Evolutionary conservation across 1,284 basidiomycete species (phyloP).

Genomic region (Ustilago lituana): DNA sequence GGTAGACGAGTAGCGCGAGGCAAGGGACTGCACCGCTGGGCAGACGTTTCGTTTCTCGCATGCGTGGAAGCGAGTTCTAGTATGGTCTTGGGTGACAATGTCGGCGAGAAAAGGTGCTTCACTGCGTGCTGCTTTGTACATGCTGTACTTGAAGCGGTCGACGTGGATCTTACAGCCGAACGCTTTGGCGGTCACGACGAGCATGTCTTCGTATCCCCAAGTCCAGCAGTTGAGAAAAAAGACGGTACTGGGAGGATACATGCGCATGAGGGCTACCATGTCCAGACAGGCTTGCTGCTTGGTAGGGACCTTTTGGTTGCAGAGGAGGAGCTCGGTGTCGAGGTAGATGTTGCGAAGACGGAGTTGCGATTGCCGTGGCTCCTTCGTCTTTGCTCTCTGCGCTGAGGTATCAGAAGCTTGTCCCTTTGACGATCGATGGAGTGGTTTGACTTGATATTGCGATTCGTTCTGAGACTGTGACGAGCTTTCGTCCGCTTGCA

Average conservation of each 20-base stretch:
- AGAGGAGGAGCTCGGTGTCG: conserved; percentile 76
- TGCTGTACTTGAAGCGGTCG: conserved; percentile 82
- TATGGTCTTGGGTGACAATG: conserved; percentile 75
- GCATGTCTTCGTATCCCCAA: conserved; percentile 73
- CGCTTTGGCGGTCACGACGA: conserved; percentile 42
- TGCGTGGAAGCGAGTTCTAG: conserved; percentile 82
- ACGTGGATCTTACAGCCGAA: conserved; percentile 77
- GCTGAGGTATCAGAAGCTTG: background rate
- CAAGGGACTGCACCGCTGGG: conserved; percentile 15
- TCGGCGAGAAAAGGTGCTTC: conserved; percentile 74
- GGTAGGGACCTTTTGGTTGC: conserved; percentile 24
- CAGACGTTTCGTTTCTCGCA: conserved; percentile 86
- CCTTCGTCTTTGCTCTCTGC: background rate
- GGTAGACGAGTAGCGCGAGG: conserved; percentile 20
- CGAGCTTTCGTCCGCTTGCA: background rate
- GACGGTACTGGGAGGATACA: conserved; percentile 72
- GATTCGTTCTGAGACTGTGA: conserved; percentile 18
- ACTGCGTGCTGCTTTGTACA: conserved; percentile 73
- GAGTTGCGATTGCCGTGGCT: conserved; percentile 2
- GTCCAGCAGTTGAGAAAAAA: conserved; percentile 95
- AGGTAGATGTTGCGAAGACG: conserved; percentile 82
- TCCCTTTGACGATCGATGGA: background rate
- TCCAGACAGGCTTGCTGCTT: conserved; percentile 70
- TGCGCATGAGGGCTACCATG: conserved; percentile 73
- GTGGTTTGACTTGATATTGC: background rate